A percentile compares a stretch with the other conserved stretches of the same genome.
Conservation (phyloP, 2,329 filamentous ascomycete genomes). For the Colletotrichum salicis region DNA sequence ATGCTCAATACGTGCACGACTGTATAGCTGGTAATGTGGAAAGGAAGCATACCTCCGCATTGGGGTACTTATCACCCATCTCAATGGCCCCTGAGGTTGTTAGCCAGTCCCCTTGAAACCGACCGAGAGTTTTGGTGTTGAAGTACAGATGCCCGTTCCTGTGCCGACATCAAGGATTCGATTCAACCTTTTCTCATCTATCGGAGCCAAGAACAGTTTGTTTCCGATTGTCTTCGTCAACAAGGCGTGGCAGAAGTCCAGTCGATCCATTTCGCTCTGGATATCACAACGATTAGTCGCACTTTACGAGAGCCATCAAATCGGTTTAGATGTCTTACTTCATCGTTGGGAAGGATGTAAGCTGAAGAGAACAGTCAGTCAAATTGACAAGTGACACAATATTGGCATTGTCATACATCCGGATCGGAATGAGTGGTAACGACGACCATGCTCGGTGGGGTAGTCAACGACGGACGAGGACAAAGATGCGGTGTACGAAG, state of each 20-base stretch:
- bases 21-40: too few relatives aligned
- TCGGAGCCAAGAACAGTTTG: constrained; percentile 37
- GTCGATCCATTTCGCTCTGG: constrained; percentile 20
- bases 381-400: too few relatives aligned
- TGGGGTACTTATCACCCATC: constrained; percentile 47
- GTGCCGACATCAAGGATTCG: too few relatives aligned
- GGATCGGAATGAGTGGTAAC: constrained; percentile 30
- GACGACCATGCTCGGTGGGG: constrained; percentile 25
- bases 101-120: neutral
- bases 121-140: accelerated
- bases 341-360: constrained; percentile 51
- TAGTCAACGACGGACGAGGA: constrained; percentile 23
- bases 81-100: constrained; percentile 48
- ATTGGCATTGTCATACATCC: neutral
- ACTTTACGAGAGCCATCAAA: neutral
- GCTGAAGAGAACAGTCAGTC: neutral
- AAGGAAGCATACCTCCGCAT: constrained; percentile 37
- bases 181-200: constrained; percentile 42
- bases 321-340: constrained; percentile 25
- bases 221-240: constrained; percentile 1
- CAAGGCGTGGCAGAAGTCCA: constrained; percentile 16
- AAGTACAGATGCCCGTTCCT: constrained; percentile 47
- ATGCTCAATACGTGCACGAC: neutral
- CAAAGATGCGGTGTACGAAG: constrained; percentile 10
- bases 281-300: neutral